phyloP scores from a whole-genome alignment of 495 filamentous ascomycete genomes.

The Aspergillus avenaceus region DNA sequence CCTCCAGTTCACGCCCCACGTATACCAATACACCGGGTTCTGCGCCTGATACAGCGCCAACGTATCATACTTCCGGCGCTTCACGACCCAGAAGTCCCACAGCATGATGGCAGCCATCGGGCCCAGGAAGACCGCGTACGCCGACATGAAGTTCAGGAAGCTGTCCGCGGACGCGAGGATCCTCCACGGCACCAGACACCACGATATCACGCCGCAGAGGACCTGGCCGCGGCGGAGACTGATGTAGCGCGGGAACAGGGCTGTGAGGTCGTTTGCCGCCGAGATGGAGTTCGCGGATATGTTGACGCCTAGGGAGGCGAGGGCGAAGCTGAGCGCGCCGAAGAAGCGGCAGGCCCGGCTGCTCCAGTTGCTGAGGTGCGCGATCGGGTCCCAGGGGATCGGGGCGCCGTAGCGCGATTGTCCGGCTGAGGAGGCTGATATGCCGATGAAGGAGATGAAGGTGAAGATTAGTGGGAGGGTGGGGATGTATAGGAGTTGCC shows the following conservation, averaged over 20 bases:
- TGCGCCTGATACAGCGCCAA: constrained; percentile 43
- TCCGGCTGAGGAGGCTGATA: constrained; percentile 42
- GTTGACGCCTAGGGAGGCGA: constrained; percentile 49
- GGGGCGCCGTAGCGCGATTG: constrained; percentile 34
- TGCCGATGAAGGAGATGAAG: constrained; percentile 47
- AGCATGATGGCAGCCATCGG: constrained; percentile 66
- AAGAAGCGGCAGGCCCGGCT: constrained; percentile 52
- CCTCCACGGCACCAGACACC: constrained; percentile 62
- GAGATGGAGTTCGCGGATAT: constrained; percentile 64
- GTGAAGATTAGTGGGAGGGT: constrained; percentile 47
- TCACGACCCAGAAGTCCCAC: constrained; percentile 65
- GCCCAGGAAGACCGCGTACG: constrained; percentile 63
- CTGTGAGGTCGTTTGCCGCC: constrained; percentile 60
- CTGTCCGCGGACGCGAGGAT: constrained; percentile 55
- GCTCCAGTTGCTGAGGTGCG: constrained; percentile 41
- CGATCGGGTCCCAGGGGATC: constrained; percentile 44
- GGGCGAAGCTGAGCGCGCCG: constrained; percentile 42
- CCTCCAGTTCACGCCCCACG: constrained; percentile 61
- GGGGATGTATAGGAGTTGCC: constrained; percentile 46
- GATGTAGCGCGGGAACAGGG: constrained; percentile 53
- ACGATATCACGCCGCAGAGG: constrained; percentile 54
- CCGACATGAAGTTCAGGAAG: constrained; percentile 60
- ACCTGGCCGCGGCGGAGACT: constrained; percentile 63
- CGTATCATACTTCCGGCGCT: constrained; percentile 56
- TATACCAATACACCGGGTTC: constrained; percentile 47